A percentile compares a stretch with the other conserved stretches of the same genome.
Evolutionary conservation across 345 rosid genomes (phyloP).

Genomic region (Streptanthus diversifolius): DNA sequence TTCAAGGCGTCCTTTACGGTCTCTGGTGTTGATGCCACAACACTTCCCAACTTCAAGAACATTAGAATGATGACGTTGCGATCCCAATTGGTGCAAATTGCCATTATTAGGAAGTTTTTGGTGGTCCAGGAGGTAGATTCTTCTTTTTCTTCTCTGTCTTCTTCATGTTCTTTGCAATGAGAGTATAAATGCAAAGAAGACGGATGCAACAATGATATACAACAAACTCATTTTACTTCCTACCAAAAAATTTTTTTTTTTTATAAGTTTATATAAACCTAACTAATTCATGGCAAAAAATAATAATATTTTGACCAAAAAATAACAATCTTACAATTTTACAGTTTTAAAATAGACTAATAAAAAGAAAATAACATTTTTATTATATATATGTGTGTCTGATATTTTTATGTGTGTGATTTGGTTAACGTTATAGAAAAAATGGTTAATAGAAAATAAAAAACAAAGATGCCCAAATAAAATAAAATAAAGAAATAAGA

Average conservation of each 20-base stretch:
- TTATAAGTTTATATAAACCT: background rate
- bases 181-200: slow-evolving; percentile 12
- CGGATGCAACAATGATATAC: background rate
- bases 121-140: slow-evolving; percentile 40
- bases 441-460: too few species aligned
- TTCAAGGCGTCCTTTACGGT: slow-evolving; percentile 40
- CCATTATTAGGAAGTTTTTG: slow-evolving; percentile 40
- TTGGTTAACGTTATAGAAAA: too few species aligned
- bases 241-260: too few species aligned
- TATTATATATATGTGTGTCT: too few species aligned
- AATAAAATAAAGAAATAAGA: too few species aligned
- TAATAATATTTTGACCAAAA: too few species aligned
- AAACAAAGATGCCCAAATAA: too few species aligned
- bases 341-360: too few species aligned
- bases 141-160: background rate
- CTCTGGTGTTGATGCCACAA: slow-evolving; percentile 46
- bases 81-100: slow-evolving; percentile 45
- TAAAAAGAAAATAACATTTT: too few species aligned
- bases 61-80: slow-evolving; percentile 41
- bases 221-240: slow-evolving; percentile 22
- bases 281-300: background rate
- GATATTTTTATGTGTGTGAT: too few species aligned
- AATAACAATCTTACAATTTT: too few species aligned
- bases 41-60: slow-evolving; percentile 40
- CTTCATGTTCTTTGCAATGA: slow-evolving; percentile 9